Evolutionary conservation across 345 rosid genomes (phyloP).

Genomic region (Melaleuca alternifolia): DNA sequence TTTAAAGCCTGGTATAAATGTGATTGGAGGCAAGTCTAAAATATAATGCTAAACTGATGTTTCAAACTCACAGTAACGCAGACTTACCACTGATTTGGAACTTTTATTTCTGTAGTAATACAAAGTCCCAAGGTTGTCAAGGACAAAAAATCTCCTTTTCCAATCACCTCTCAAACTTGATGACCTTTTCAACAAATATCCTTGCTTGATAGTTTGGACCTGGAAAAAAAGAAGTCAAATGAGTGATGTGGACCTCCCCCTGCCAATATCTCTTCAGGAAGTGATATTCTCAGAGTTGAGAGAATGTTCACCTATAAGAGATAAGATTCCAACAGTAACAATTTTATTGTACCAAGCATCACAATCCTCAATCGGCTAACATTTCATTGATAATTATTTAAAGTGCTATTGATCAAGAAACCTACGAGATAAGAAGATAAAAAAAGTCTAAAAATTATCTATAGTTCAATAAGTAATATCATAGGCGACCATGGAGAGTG

Average conservation of each 20-base stretch:
- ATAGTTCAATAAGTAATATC: background rate
- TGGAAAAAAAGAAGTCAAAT: conserved; percentile 1
- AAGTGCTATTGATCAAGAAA: background rate
- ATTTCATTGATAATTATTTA: background rate
- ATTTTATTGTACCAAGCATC: background rate
- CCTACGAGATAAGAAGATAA: background rate
- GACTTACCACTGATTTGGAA: conserved; percentile 45
- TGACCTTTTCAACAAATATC: conserved; percentile 71
- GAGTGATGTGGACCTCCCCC: background rate
- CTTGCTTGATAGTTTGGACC: conserved; percentile 61
- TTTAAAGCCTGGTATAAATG: background rate
- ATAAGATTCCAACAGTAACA: background rate
- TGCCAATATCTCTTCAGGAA: background rate
- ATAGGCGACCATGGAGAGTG: background rate
- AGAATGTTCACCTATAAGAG: background rate
- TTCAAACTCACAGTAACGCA: background rate
- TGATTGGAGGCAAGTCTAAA: background rate
- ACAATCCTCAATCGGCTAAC: background rate
- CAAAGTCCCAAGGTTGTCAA: conserved; percentile 68
- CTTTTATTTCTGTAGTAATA: conserved; percentile 65
- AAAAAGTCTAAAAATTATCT: background rate
- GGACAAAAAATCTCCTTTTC: conserved; percentile 88
- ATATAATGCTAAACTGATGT: background rate
- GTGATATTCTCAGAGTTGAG: background rate
- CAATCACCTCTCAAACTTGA: conserved; percentile 65